Percentiles rank a stretch among this genome's conserved stretches.
These are phyloP conservation scores for Debaryomyces maramus DNA, from an alignment of 805 yeast genomes.

Conservation along the genomic window DNA sequence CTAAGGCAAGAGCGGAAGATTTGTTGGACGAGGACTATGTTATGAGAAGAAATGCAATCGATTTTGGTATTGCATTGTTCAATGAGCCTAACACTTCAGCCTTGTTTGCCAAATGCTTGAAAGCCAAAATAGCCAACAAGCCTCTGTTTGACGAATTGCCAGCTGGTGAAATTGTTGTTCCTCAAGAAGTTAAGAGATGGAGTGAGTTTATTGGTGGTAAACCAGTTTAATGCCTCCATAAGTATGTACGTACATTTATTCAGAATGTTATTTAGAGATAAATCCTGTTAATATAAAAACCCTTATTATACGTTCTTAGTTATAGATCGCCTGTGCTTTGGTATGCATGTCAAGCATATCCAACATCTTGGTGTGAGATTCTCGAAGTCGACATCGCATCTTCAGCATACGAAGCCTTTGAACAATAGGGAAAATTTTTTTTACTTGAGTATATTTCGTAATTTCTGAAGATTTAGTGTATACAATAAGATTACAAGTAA, in stretches of 20 bases:
- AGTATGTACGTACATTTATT: background rate
- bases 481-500: too few species aligned
- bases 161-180: constrained; percentile 51
- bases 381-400: too few species aligned
- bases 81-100: constrained; percentile 94
- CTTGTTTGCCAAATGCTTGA: constrained; percentile 81
- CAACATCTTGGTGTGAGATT: too few species aligned
- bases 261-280: background rate
- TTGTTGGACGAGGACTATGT: constrained; percentile 88
- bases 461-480: too few species aligned
- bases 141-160: constrained; percentile 48
- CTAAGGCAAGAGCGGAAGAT: constrained; percentile 83
- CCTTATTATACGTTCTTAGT: too few species aligned
- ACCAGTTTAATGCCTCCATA: constrained; percentile 57
- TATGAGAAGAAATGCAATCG: constrained; percentile 99
- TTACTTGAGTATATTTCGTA: too few species aligned
- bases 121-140: constrained; percentile 60
- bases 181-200: constrained; percentile 91
- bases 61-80: constrained; percentile 93
- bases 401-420: too few species aligned
- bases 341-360: too few species aligned
- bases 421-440: too few species aligned
- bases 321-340: too few species aligned
- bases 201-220: constrained; percentile 94
- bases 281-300: constrained; percentile 1